Conservation (phyloP, 2,329 filamentous ascomycete species). For the Graphilbum fragrans region DNA sequence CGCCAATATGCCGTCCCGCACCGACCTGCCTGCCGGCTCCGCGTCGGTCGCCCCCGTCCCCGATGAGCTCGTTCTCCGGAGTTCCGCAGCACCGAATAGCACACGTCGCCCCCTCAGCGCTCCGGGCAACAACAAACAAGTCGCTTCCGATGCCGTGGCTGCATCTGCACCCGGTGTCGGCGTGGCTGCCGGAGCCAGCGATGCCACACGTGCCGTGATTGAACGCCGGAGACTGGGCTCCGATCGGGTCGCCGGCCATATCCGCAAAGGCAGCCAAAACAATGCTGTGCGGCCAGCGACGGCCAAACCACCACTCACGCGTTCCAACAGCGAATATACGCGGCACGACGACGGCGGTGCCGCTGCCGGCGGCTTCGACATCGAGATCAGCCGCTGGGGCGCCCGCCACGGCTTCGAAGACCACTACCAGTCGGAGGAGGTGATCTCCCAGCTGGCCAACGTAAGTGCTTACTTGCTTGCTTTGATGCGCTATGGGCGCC, state of each 20-base stretch:
- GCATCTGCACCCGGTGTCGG: background rate
- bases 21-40: no score
- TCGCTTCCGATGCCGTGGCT: no score
- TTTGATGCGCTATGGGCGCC: no score
- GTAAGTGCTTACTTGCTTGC: constrained; percentile 34
- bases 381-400: constrained; percentile 31
- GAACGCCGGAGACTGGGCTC: background rate
- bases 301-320: constrained; percentile 36
- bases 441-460: constrained; percentile 71
- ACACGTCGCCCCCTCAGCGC: no score
- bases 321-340: constrained; percentile 45
- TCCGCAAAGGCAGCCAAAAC: background rate
- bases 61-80: no score
- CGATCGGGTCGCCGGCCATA: background rate
- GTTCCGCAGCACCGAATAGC: no score
- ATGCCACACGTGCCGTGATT: background rate
- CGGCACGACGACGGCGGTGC: constrained; percentile 17
- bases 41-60: no score
- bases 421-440: constrained; percentile 82
- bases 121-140: no score
- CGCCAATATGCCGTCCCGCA: background rate
- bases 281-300: constrained; percentile 8
- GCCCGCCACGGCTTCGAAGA: constrained; percentile 83
- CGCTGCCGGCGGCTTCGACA: constrained; percentile 6
- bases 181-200: background rate